Percentiles rank a stretch among this genome's conserved stretches.
Conservation (phyloP, 495 filamentous ascomycete genomes). For the Talaromyces ruber region DNA sequence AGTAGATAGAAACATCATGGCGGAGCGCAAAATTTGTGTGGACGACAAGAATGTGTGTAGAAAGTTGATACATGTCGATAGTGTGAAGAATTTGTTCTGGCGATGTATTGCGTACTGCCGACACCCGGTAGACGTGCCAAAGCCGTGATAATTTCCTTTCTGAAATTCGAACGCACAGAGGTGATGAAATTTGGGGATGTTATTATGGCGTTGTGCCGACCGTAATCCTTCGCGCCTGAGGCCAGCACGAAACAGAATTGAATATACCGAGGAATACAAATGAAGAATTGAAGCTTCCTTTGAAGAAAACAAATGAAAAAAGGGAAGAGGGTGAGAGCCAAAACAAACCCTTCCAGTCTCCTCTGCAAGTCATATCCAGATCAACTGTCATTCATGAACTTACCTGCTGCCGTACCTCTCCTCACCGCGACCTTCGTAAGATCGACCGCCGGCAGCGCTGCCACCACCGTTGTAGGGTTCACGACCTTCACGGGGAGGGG, state of each 20-base stretch:
- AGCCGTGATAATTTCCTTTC: conserved; percentile 2
- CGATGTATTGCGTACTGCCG: conserved; percentile 1
- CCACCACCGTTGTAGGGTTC: conserved; percentile 38
- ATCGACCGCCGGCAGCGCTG: conserved; percentile 32
- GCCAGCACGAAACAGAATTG: conserved; percentile 1
- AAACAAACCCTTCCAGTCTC: conserved; percentile 33
- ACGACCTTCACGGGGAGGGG: conserved; percentile 52
- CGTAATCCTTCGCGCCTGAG: conserved; percentile 2
- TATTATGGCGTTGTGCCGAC: conserved; percentile 4
- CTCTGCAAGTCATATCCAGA: conserved; percentile 25
- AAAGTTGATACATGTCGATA: conserved; percentile 7
- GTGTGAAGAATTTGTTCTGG: conserved; percentile 2
- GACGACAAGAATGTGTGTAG: conserved; percentile 5
- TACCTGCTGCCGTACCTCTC: conserved; percentile 40
- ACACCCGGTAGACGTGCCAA: conserved; percentile 5
- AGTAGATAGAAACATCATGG: conserved; percentile 9
- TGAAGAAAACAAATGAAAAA: neutral
- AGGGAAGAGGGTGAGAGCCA: neutral
- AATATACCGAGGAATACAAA: conserved; percentile 7
- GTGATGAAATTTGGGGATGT: neutral
- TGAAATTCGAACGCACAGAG: conserved; percentile 4
- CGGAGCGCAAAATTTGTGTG: conserved; percentile 3
- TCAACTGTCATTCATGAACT: conserved; percentile 20
- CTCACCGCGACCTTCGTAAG: conserved; percentile 42
- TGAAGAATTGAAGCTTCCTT: conserved; percentile 3